A percentile compares a stretch with the other conserved stretches of the same genome.
phyloP scores from a whole-genome alignment of 805 yeast genomes.

The Yarrowia sp. region DNA sequence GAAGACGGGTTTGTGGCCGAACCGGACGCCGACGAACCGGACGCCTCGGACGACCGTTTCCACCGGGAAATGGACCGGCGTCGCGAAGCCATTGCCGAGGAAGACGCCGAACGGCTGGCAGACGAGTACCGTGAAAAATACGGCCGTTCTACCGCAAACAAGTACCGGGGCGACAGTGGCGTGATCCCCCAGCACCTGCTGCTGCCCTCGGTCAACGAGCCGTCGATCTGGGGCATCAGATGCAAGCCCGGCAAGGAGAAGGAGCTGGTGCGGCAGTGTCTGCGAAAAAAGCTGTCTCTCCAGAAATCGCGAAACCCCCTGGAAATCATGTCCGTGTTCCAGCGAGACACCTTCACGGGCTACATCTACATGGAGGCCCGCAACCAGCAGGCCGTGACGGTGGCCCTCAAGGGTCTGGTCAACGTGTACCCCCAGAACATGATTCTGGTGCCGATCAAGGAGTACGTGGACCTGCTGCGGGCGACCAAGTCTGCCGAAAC shows the following conservation, averaged over 20 bases:
- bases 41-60: conserved; percentile 70
- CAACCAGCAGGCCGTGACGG: conserved; percentile 87
- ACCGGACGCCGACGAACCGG: conserved; percentile 63
- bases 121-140: conserved; percentile 90
- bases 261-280: conserved; percentile 81
- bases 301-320: conserved; percentile 78
- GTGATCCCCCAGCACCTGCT: conserved; percentile 91
- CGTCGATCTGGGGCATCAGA: conserved; percentile 93
- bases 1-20: conserved; percentile 67
- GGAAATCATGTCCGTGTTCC: conserved; percentile 87
- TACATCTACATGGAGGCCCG: conserved; percentile 95
- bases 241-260: conserved; percentile 93
- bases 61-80: conserved; percentile 87
- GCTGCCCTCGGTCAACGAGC: conserved; percentile 95
- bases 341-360: conserved; percentile 90
- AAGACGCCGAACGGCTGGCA: conserved; percentile 93
- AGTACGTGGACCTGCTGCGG: conserved; percentile 89
- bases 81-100: conserved; percentile 80
- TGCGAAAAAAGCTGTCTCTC: conserved; percentile 82
- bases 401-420: conserved; percentile 87
- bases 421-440: conserved; percentile 78
- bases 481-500: conserved; percentile 89
- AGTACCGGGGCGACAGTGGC: conserved; percentile 84
- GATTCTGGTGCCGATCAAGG: conserved; percentile 91
- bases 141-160: conserved; percentile 81